Base-by-base conservation (phyloP, 2,329 filamentous ascomycete genomes). In the Mycocentrospora acerina region DNA sequence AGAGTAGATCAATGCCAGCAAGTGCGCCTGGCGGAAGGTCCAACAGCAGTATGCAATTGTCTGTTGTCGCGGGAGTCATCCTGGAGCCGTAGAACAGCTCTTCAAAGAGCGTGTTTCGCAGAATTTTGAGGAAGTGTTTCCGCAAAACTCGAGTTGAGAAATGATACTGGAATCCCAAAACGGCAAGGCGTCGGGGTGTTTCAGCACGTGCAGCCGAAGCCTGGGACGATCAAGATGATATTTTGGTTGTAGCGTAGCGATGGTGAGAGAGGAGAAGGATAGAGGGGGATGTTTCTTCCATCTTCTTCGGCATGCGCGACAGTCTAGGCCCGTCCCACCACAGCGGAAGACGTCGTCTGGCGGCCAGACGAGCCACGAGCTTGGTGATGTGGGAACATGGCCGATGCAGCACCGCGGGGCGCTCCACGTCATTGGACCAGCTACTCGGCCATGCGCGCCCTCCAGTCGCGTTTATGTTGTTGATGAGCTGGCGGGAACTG, bases 1-100 rank as follows among this genome's bases (percentile, higher is more conserved):
- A 80, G 33, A 83, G 72, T 32, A 78, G 49, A 58, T 79, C 66
- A 56, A 80, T 75, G 44, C 76, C 81, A 48, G 77, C 75, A 11
- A 77, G 64, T 1, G 75, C 71, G 32, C 69, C 60, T 22, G 67
- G 63, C 7, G 71, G 66, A 8, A 73, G 63, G 37, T 71, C 66
- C n/a, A 77, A 64, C 2, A 75, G 57, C 4, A 76, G 63, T 18
- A 66, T 54, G 35, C 60, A 65, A 39, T 62, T 60, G 31, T 61
- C 65, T 26, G 57, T 59, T 14, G 53, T 49, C n/a, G 60, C 51
- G n/a, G 59, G 59, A 35, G 58, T 57, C 62, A 67, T 66, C 30
- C 37, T 45, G 42, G 62, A 57, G 50, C 56, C 46, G 51, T 60
- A 50, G 39, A 66, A 65, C 27, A 61, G 48, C 45, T 57, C 52